Base-by-base conservation (phyloP, 179 eudicot species). In the Amaranthus tricolor region DNA sequence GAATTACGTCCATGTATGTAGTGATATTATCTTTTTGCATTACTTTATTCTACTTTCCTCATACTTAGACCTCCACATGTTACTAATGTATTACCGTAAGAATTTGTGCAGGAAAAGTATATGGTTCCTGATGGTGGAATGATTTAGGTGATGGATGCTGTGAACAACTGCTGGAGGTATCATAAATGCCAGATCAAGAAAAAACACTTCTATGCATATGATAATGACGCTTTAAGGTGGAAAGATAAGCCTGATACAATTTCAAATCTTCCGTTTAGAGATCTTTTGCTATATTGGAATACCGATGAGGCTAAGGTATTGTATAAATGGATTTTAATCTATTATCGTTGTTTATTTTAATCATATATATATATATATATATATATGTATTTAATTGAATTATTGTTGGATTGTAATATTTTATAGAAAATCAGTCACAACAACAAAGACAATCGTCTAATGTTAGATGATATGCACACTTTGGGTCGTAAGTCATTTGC, bases 401-500 rank as follows among this genome's bases (percentile, higher is more conserved):
- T n/a, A n/a, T n/a, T n/a, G n/a, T n/a, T n/a, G n/a, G n/a, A n/a
- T n/a, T n/a, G n/a, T n/a, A n/a, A n/a, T n/a, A n/a, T n/a, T n/a
- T n/a, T n/a, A 24, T 20, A 61, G 45, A 44, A 61, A 3, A 14
- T 2, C 8, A 61, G 64, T 61, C 11, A 8, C 6, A 3, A 2
- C 44, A 21, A 61, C 10, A 61, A 14, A 61, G 64, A 61, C 0
- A 61, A 61, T 24, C 64, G 16, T 9, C 15, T 24, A 9, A 3
- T 61, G 64, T 20, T 61, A 24, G 45, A 61, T 20, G 64, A 61
- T 61, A 61, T 61, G 64, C 64, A 61, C 44, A 61, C 44, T 6
- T 8, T 61, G 65, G 65, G 65, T 0, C 65, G 15, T 24, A 31
- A 20, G n/a, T 24, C 45, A 1, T 61, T 9, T 61, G 45, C 47